These are phyloP conservation scores for Calophaca sinica DNA, from an alignment of 306 rosid species.

Conservation along the genomic window DNA sequence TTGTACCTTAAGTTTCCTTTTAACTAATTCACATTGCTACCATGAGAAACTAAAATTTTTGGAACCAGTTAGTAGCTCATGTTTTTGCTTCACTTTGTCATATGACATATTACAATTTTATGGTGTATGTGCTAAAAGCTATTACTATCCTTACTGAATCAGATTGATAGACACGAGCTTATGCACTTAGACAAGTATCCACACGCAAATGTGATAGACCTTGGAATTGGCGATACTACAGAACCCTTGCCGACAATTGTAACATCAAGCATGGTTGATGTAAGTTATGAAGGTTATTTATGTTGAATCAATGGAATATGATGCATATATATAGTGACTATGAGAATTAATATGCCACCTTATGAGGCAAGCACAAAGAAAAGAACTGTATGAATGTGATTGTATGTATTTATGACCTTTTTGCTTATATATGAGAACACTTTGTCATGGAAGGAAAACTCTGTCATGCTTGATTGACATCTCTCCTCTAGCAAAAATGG, in stretches of 20 bases:
- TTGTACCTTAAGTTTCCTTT: constrained; percentile 8
- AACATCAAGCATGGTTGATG: constrained; percentile 70
- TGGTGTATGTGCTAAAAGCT: constrained; percentile 19
- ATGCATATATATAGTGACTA: constrained; percentile 6
- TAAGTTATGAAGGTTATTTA: constrained; percentile 45
- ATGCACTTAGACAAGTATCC: constrained; percentile 67
- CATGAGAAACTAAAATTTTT: not conserved
- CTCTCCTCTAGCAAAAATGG: not conserved
- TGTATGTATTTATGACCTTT: not conserved
- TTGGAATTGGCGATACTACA: constrained; percentile 79
- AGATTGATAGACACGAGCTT: constrained; percentile 67
- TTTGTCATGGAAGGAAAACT: not conserved
- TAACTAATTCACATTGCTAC: constrained; percentile 1
- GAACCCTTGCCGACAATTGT: constrained; percentile 69
- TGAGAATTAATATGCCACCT: constrained; percentile 11
- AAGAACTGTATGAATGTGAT: not conserved
- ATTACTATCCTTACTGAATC: constrained; percentile 35
- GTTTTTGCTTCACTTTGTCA: not conserved
- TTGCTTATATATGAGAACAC: not conserved
- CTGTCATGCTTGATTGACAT: constrained; percentile 7
- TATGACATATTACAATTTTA: constrained; percentile 19
- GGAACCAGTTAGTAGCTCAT: not conserved
- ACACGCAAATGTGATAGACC: constrained; percentile 68
- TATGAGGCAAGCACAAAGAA: not conserved
- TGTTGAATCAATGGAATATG: constrained; percentile 10